A percentile compares a stretch with the other conserved stretches of the same genome.
Evolutionary conservation across 1,284 basidiomycete genomes (phyloP).

Genomic region (Golubevia sp.): DNA sequence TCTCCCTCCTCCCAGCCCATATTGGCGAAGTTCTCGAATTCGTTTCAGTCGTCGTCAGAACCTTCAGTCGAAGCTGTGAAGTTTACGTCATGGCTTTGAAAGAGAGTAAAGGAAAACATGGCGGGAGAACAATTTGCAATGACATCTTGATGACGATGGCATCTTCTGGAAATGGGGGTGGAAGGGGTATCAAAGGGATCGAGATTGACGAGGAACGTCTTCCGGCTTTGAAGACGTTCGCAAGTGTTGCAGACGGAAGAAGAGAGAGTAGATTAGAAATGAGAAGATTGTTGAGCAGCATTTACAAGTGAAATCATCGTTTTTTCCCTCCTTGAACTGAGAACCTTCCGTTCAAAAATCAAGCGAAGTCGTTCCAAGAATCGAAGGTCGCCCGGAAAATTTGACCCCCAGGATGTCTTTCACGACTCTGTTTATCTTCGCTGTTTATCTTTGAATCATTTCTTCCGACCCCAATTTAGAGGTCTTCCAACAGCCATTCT

Average conservation of each 20-base stretch:
- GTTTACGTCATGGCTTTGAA: conserved; percentile 40
- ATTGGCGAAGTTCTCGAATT: conserved; percentile 22
- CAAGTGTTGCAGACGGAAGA: not conserved
- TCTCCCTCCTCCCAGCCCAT: no score
- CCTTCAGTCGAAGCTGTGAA: conserved; percentile 32
- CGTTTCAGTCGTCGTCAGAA: conserved; percentile 27
- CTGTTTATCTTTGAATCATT: no score
- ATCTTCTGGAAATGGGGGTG: conserved; percentile 2
- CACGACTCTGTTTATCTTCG: no score
- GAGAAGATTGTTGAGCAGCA: not conserved
- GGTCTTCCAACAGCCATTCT: no score
- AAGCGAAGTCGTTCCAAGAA: no score
- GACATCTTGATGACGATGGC: conserved; percentile 43
- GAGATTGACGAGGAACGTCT: not conserved
- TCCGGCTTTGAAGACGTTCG: conserved; percentile 5
- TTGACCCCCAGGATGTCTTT: no score
- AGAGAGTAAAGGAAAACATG: conserved; percentile 19
- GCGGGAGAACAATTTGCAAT: conserved; percentile 30
- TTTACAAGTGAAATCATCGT: conserved; percentile 6
- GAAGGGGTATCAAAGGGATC: not conserved
- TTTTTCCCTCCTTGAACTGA: no score
- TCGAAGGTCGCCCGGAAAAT: no score
- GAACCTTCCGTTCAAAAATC: no score
- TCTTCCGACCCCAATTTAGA: no score
- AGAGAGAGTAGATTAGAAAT: not conserved